A percentile compares a stretch with the other conserved stretches of the same genome.
Evolutionary conservation across 129 eudicot species (phyloP).

Genomic region (Helianthus tuberosus): DNA sequence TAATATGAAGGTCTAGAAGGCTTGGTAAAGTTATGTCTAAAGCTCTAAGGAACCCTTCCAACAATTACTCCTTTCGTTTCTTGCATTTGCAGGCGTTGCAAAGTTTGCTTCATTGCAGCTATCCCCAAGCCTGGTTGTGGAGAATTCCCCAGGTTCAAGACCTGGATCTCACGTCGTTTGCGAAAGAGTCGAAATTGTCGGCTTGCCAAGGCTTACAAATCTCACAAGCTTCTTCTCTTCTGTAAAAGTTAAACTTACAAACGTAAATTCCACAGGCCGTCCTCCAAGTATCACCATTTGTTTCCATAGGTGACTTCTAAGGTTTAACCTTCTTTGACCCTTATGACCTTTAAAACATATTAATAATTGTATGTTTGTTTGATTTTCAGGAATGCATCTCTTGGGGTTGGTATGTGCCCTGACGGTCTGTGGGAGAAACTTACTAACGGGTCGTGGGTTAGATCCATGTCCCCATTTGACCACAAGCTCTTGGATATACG

Average conservation of each 20-base stretch:
- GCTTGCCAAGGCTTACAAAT: conserved; percentile 71
- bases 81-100: conserved; percentile 64
- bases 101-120: conserved; percentile 48
- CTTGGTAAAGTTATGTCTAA: not conserved
- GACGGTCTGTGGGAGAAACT: conserved; percentile 78
- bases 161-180: conserved; percentile 63
- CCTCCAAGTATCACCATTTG: conserved; percentile 64
- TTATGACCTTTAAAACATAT: not conserved
- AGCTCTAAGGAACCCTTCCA: conserved; percentile 16
- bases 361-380: conserved; percentile 1
- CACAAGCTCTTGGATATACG: conserved; percentile 78
- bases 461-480: conserved; percentile 92
- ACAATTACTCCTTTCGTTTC: not conserved
- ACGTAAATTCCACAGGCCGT: conserved; percentile 42
- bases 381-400: conserved; percentile 70
- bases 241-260: conserved; percentile 60
- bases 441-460: conserved; percentile 66
- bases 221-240: conserved; percentile 69
- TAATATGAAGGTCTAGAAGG: not conserved
- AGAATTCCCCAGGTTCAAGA: conserved; percentile 73
- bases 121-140: conserved; percentile 62
- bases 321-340: not conserved
- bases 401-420: conserved; percentile 86
- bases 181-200: conserved; percentile 70
- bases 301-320: conserved; percentile 80